phyloP scores from a whole-genome alignment of 257 asterid genomes.

The Solanum tarapatanum region DNA sequence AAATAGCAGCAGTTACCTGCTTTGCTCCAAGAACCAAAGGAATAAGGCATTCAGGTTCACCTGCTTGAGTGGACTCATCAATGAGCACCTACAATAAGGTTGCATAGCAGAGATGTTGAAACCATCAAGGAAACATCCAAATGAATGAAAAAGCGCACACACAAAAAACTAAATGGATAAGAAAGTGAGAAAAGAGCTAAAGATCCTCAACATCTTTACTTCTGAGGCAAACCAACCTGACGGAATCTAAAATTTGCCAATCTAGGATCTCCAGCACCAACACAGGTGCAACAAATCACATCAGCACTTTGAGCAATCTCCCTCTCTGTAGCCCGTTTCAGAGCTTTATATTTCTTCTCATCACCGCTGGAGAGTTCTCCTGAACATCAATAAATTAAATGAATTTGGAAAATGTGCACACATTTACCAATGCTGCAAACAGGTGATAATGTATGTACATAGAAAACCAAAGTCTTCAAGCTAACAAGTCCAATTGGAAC shows the following conservation, averaged over 20 bases:
- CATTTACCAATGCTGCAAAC: neutral
- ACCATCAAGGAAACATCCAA: neutral
- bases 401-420: neutral
- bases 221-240: slow-evolving; percentile 38
- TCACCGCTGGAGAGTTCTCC: slow-evolving; percentile 98
- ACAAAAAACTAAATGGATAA: neutral
- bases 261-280: slow-evolving; percentile 99
- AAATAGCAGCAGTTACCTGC: slow-evolving; percentile 41
- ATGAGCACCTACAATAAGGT: slow-evolving; percentile 61
- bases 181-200: neutral
- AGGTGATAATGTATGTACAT: neutral
- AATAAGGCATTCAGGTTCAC: slow-evolving; percentile 95
- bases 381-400: slow-evolving; percentile 14
- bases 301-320: slow-evolving; percentile 99
- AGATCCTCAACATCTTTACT: neutral
- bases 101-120: neutral
- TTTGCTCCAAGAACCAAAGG: slow-evolving; percentile 96
- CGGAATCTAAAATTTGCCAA: slow-evolving; percentile 91
- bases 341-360: slow-evolving; percentile 86
- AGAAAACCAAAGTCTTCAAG: neutral
- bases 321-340: slow-evolving; percentile 95
- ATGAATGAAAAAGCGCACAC: neutral
- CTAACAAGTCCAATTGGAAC: neutral
- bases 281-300: slow-evolving; percentile 98
- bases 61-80: slow-evolving; percentile 98